Evolutionary conservation across 139 green algal genomes (phyloP).

Genomic region (Ettlia oleoabundans): DNA sequence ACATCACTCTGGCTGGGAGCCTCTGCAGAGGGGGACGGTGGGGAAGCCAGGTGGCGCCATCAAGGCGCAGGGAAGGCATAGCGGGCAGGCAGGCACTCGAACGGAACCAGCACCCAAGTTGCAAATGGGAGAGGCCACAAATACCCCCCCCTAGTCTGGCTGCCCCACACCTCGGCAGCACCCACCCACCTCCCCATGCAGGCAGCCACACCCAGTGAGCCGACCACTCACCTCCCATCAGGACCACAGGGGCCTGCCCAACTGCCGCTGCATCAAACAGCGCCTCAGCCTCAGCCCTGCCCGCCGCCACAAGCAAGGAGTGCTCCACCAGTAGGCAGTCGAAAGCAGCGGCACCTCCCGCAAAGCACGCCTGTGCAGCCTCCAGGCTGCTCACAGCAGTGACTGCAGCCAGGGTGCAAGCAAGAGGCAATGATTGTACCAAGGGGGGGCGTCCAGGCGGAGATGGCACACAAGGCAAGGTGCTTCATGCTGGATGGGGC

Average conservation of each 20-base stretch:
- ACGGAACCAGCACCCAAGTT: no score
- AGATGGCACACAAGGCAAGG: not conserved
- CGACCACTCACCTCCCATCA: not conserved
- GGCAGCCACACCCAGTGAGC: no score
- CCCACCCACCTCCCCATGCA: no score
- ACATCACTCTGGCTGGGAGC: not conserved
- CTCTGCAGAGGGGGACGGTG: not conserved
- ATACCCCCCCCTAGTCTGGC: no score
- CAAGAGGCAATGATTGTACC: not conserved
- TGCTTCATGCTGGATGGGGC: no score
- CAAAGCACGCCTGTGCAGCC: not conserved
- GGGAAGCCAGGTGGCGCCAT: not conserved
- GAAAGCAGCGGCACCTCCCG: not conserved
- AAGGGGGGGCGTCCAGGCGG: not conserved
- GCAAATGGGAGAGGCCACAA: no score
- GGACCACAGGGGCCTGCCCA: constrained; percentile 4
- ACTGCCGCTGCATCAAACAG: constrained; percentile 1
- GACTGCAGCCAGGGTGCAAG: not conserved
- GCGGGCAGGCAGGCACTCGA: no score
- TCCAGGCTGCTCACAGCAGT: not conserved
- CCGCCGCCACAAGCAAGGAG: not conserved
- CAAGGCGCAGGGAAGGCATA: no score
- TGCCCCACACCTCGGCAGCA: not conserved
- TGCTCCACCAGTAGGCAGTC: not conserved
- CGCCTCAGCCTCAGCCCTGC: not conserved